Evolutionary conservation across 1,284 basidiomycete genomes (phyloP).

Genomic region (Sphaerobolus stellatus): DNA sequence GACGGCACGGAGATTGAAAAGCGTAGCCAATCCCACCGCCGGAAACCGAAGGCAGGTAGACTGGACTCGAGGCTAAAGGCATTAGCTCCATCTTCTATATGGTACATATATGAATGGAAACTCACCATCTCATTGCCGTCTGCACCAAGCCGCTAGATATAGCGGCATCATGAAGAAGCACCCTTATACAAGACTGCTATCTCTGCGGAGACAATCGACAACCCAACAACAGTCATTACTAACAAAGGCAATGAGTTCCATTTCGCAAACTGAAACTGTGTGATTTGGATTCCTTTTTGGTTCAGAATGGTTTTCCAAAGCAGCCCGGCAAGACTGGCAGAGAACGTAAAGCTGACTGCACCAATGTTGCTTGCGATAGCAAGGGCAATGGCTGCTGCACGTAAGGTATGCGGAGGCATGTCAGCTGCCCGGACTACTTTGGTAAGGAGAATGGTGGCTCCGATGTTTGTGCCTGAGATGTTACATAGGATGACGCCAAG

Average conservation of each 20-base stretch:
- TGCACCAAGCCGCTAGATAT: too few species aligned
- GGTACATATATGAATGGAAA: too few species aligned
- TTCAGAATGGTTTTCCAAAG: slow-evolving; percentile 81
- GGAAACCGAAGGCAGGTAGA: too few species aligned
- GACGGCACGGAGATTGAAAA: too few species aligned
- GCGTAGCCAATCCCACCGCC: too few species aligned
- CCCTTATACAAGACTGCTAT: slow-evolving; percentile 54
- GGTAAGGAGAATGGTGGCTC: slow-evolving; percentile 88
- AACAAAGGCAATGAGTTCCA: slow-evolving; percentile 67
- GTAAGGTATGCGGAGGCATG: slow-evolving; percentile 25
- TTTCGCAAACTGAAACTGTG: slow-evolving; percentile 63
- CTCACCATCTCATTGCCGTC: too few species aligned
- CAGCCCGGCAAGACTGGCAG: slow-evolving; percentile 86
- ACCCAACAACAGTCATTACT: slow-evolving; percentile 52
- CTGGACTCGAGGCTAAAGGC: too few species aligned
- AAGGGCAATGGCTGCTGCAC: slow-evolving; percentile 56
- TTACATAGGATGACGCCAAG: slow-evolving; percentile 82
- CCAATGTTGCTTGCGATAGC: slow-evolving; percentile 88
- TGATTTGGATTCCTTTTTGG: slow-evolving; percentile 78
- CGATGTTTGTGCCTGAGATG: slow-evolving; percentile 91
- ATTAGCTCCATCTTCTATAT: too few species aligned
- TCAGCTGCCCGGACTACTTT: slow-evolving; percentile 48
- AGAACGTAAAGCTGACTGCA: slow-evolving; percentile 89
- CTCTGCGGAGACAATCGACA: slow-evolving; percentile 60
- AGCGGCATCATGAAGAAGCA: background rate